Conservation (phyloP, 257 asterid genomes). For the Forsythia viridissima region DNA sequence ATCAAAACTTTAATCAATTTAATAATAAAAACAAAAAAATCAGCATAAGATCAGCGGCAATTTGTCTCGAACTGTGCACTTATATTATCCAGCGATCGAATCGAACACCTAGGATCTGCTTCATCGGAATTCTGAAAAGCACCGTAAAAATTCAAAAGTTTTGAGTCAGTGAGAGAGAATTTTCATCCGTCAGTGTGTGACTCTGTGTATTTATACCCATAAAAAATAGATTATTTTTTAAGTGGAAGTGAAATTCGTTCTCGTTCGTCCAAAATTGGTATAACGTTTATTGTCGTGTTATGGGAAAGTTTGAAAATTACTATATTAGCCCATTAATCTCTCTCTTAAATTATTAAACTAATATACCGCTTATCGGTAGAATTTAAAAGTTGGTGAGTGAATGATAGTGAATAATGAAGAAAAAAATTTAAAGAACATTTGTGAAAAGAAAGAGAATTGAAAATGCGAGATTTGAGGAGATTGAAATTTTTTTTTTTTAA, state of each 20-base stretch:
- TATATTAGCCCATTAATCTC: too few species aligned
- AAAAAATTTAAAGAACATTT: too few species aligned
- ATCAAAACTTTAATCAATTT: conserved; percentile 17
- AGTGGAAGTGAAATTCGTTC: background rate
- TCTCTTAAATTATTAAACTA: too few species aligned
- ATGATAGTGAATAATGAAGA: too few species aligned
- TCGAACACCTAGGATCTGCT: conserved; percentile 52
- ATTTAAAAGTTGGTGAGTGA: too few species aligned
- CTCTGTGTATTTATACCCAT: background rate
- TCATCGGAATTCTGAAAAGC: conserved; percentile 31
- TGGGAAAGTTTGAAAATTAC: background rate
- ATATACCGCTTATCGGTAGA: too few species aligned
- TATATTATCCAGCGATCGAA: conserved; percentile 37
- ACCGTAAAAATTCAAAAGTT: background rate
- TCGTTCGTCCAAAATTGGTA: background rate
- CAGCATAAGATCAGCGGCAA: conserved; percentile 33
- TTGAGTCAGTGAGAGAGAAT: background rate
- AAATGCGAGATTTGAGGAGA: too few species aligned
- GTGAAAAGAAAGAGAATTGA: too few species aligned
- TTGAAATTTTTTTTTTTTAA: too few species aligned
- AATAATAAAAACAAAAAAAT: conserved; percentile 12
- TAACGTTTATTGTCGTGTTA: background rate
- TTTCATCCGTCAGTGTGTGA: background rate
- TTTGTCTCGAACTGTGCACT: conserved; percentile 19
- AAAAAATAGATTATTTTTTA: background rate